Base-by-base conservation (phyloP, 2,329 filamentous ascomycete species). In the Lasiodiplodia gonubiensis region DNA sequence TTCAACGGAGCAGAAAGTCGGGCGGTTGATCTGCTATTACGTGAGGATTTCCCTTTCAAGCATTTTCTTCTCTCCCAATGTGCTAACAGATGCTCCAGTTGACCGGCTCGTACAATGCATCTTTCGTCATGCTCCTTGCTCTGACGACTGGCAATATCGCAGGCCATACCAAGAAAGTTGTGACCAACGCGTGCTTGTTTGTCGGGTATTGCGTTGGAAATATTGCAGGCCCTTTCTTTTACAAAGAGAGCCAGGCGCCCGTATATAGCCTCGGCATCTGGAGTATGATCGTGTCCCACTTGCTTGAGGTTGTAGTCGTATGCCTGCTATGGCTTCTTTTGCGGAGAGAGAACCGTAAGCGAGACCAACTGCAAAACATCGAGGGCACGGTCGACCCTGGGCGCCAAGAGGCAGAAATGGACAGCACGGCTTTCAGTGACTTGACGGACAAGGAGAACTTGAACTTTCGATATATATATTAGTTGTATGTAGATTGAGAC, bases 141-240 rank as follows among this genome's bases (percentile, higher is more conserved):
- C 14, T 76, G 1, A 68, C 69, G 23, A 70, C 70, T 4, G 74
- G 75, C 49, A 80, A 79, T 66, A 77, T 76, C 1, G 77, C 79
- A 0, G 70, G 79, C 0, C 77, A 80, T 33, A 80, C 79, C 0
- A 80, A 80, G 53, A 79, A 83, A 59, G 75, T 76, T 0, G 84
- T 83, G 0, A 74, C 78, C 1, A 84, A 84, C 23, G 75, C 84
- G 1, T 74, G 83, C 14, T 76, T 84, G 0, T 80, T 85, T 52
- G 76, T 85, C 5, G 82, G 82, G 0, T 86, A 78, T 61, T 80
- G 75, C 42, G 52, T 77, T 0, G 77, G 77, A 1, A 83, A 82
- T 59, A 80, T 83, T 59, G 76, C 82, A 4, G 80, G 74, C 0
- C 80, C 81, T 0, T 75, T 80, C 60, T 80, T 81, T 25, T 83